Base-by-base conservation (phyloP, 2,329 filamentous ascomycete species). In the Claviceps fusiformis region DNA sequence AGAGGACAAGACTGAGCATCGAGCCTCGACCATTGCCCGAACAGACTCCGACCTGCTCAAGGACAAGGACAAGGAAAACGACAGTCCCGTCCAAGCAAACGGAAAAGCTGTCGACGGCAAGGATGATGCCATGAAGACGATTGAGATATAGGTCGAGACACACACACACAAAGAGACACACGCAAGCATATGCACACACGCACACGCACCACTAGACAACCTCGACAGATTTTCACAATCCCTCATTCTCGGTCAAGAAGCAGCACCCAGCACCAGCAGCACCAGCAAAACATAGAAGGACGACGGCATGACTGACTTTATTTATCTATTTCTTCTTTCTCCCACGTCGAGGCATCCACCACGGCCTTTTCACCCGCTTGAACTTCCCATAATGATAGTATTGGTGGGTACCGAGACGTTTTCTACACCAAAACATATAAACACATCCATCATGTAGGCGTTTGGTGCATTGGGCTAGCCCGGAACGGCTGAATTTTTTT, bases 111-210 rank as follows among this genome's bases (percentile, higher is more conserved):
- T 68, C 8, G 69, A 70, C 54, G 68, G 71, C 44, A 61, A 68
- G 11, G 78, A 79, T 54, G 77, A 75, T 57, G 69, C 72, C 37
- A 80, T 82, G 78, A 82, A 80, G 71, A 79, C 77, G 58, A 82
- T 82, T 67, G 78, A 81, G 67, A 82, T 82, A 62, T 82, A 57
- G 66, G 52, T 10, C 35, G 31, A 39, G 19, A 24, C 24, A 24
- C 24, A 24, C 24, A 24, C 24, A 24, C 3, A 24, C 24, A 24
- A 19, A 1, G 24, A 24, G 24, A 24, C 24, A 24, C 24, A 24
- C 24, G 3, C 24, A 24, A 24, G 24, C 24, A 24, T 24, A 24
- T 24, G 24, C 24, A 24, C 24, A 24, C 24, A 24, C 24, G 24
- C 24, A 24, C 2, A 2, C 24, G 24, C 24, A 24, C 24, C 24